phyloP scores from a whole-genome alignment of 2,329 filamentous ascomycete genomes.

The Huntiella moniliformis region DNA sequence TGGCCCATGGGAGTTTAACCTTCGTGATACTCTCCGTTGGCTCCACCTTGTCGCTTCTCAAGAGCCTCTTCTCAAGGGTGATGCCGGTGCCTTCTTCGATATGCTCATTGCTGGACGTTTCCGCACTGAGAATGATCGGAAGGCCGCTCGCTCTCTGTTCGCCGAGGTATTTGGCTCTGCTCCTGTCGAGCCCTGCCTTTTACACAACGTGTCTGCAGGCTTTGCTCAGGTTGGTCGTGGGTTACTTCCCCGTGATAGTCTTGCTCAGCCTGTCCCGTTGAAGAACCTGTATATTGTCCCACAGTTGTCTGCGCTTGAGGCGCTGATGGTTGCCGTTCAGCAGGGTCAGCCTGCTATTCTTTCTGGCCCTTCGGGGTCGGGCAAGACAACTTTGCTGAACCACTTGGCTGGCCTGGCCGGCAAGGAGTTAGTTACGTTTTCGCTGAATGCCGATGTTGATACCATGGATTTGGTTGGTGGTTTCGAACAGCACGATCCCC shows the following conservation, averaged over 20 bases:
- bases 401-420: slow-evolving; percentile 67
- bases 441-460: slow-evolving; percentile 87
- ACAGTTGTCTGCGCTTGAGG: slow-evolving; percentile 60
- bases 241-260: slow-evolving; percentile 40
- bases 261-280: slow-evolving; percentile 32
- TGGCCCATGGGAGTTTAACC: slow-evolving; percentile 88
- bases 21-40: slow-evolving; percentile 82
- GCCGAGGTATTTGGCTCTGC: slow-evolving; percentile 37
- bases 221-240: slow-evolving; percentile 68
- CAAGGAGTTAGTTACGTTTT: slow-evolving; percentile 58
- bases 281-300: slow-evolving; percentile 31
- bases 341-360: slow-evolving; percentile 79
- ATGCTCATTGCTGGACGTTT: slow-evolving; percentile 80
- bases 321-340: slow-evolving; percentile 69
- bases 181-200: slow-evolving; percentile 42
- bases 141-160: slow-evolving; percentile 48
- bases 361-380: slow-evolving; percentile 66
- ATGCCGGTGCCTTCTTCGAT: slow-evolving; percentile 55
- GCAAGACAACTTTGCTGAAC: slow-evolving; percentile 66
- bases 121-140: slow-evolving; percentile 49
- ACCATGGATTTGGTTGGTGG: slow-evolving; percentile 94
- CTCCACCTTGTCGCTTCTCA: slow-evolving; percentile 46
- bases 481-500: slow-evolving; percentile 81
- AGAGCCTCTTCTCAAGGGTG: slow-evolving; percentile 22
- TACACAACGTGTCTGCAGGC: slow-evolving; percentile 46